Conservation (phyloP, 2,329 filamentous ascomycete species). For the Neurospora sp. region DNA sequence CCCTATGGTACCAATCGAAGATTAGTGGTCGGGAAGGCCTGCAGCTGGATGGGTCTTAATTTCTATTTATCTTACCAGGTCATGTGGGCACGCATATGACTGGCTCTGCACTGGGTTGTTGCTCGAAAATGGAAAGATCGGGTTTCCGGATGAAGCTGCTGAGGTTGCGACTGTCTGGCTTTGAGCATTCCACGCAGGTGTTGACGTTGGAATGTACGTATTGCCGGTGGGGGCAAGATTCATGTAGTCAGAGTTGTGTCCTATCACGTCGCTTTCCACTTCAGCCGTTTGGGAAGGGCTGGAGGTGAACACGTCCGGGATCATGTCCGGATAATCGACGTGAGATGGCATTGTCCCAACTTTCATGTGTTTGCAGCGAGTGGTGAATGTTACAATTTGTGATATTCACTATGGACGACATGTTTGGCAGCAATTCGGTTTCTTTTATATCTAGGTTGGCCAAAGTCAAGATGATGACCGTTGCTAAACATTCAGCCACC, state of each 20-base stretch:
- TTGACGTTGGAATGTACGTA: background rate
- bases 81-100: background rate
- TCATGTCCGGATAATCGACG: background rate
- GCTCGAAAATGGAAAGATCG: background rate
- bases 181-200: background rate
- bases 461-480: no score
- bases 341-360: background rate
- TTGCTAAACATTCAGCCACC: no score
- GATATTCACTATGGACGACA: background rate
- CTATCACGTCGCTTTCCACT: rapidly evolving
- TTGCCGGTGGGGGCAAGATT: background rate
- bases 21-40: background rate
- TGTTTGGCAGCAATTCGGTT: background rate
- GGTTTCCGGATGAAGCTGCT: background rate
- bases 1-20: background rate
- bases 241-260: rapidly evolving
- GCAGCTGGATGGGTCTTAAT: background rate
- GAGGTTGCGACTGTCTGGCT: background rate
- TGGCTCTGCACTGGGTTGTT: background rate
- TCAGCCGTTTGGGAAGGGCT: background rate
- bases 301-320: background rate
- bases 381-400: background rate
- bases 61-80: background rate
- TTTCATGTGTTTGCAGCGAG: background rate
- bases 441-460: no score